These are phyloP conservation scores for Suhomyces maxii DNA, from an alignment of 1,139 yeast species.

Conservation along the genomic window DNA sequence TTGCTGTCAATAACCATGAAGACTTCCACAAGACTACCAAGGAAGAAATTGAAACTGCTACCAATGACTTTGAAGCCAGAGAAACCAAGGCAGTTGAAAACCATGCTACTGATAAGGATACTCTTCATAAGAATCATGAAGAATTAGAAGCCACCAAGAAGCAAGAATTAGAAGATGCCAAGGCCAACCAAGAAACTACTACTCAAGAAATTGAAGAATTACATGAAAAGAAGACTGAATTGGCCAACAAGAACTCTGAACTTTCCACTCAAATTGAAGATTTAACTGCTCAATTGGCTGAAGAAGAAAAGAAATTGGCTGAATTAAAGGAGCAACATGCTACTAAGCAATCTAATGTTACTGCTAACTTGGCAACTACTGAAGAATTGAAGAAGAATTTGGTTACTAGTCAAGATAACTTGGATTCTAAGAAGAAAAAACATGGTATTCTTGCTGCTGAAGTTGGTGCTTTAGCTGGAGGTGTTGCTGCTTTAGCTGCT, in stretches of 20 bases:
- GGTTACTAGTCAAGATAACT: slow-evolving; percentile 33
- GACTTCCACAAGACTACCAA: slow-evolving; percentile 41
- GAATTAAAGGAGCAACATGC: slow-evolving; percentile 42
- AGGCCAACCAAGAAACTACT: slow-evolving; percentile 46
- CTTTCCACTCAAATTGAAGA: slow-evolving; percentile 42
- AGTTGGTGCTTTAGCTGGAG: slow-evolving; percentile 44
- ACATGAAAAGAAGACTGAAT: slow-evolving; percentile 42
- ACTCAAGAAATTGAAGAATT: slow-evolving; percentile 47
- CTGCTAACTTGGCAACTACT: slow-evolving; percentile 36
- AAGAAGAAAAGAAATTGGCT: slow-evolving; percentile 40
- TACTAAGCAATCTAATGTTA: slow-evolving; percentile 40
- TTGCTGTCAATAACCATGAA: slow-evolving; percentile 34
- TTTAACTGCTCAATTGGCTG: slow-evolving; percentile 42
- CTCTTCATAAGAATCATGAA: slow-evolving; percentile 45
- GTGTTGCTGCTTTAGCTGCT: slow-evolving; percentile 47
- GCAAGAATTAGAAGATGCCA: slow-evolving; percentile 51
- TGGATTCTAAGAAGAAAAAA: slow-evolving; percentile 36
- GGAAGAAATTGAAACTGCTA: slow-evolving; percentile 47
- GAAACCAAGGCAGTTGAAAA: slow-evolving; percentile 49
- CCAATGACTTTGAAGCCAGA: slow-evolving; percentile 44
- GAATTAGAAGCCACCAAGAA: slow-evolving; percentile 50
- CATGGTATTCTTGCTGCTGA: slow-evolving; percentile 44
- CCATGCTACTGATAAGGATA: slow-evolving; percentile 48
- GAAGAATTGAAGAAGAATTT: slow-evolving; percentile 44
- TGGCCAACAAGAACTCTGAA: slow-evolving; percentile 47